Percentiles rank a stretch among this genome's conserved stretches.
These are phyloP conservation scores for Hymenotorrendiella dingleyae DNA, from an alignment of 2,329 filamentous ascomycete genomes.

Conservation along the genomic window DNA sequence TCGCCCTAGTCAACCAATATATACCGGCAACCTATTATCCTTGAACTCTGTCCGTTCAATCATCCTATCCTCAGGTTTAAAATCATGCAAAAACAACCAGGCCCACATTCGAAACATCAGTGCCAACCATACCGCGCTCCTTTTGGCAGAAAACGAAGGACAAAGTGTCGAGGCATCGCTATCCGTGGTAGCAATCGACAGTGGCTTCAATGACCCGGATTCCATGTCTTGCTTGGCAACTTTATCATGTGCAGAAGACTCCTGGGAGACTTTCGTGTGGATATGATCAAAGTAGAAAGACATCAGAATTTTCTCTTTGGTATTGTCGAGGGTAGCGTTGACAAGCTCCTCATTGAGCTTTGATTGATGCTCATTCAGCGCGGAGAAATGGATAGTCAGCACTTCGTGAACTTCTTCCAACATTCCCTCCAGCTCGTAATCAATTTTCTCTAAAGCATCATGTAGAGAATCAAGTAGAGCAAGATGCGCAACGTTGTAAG, in stretches of 20 bases:
- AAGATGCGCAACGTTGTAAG: neutral
- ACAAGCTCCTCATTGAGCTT: neutral
- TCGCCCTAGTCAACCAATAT: slow-evolving; percentile 6
- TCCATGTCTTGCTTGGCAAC: too few relatives aligned
- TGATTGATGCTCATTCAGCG: neutral
- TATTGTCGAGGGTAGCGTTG: neutral
- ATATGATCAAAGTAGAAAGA: neutral
- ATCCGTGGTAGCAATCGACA: neutral
- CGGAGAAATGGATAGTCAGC: neutral
- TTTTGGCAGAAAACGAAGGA: neutral
- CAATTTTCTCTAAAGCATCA: neutral
- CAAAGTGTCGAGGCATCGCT: slow-evolving; percentile 2
- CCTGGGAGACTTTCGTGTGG: neutral
- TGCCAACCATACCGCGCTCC: slow-evolving; percentile 8
- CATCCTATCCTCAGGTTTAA: slow-evolving; percentile 9
- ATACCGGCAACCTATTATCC: slow-evolving; percentile 9
- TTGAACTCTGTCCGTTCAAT: slow-evolving; percentile 8
- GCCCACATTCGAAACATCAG: slow-evolving; percentile 24
- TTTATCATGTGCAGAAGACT: too few relatives aligned
- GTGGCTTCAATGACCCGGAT: too few relatives aligned
- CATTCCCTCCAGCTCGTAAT: neutral
- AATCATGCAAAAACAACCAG: slow-evolving; percentile 15
- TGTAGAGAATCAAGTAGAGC: neutral
- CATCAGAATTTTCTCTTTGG: neutral
- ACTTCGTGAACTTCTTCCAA: neutral